A percentile compares a stretch with the other conserved stretches of the same genome.
Conservation (phyloP, 305 asterid species). For the Striga hermonthica region DNA sequence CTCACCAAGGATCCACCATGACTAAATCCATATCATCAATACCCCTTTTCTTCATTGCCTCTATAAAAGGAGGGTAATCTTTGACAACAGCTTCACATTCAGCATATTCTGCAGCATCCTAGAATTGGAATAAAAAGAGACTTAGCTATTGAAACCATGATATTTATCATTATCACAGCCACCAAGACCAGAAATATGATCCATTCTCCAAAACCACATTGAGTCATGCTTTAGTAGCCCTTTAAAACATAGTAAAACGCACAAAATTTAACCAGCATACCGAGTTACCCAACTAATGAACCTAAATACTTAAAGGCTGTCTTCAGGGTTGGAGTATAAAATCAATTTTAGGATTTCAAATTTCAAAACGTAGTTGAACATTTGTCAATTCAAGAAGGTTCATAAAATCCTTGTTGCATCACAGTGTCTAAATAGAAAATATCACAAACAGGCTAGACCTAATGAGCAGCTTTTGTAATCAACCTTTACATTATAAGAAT, state of each 20-base stretch:
- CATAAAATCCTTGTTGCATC: not conserved
- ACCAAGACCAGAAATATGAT: slow-evolving; percentile 11
- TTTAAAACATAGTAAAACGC: not conserved
- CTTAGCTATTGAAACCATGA: slow-evolving; percentile 17
- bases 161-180: slow-evolving; percentile 12
- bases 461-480: not conserved
- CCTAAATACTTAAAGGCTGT: not conserved
- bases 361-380: not conserved
- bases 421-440: slow-evolving; percentile 3
- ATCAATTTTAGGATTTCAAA: not conserved
- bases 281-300: slow-evolving; percentile 4
- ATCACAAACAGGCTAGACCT: not conserved
- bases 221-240: not conserved
- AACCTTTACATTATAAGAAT: not conserved
- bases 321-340: slow-evolving; percentile 7
- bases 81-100: slow-evolving; percentile 95
- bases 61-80: slow-evolving; percentile 82
- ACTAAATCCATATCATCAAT: slow-evolving; percentile 97
- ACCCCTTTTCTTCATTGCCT: slow-evolving; percentile 98
- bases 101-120: slow-evolving; percentile 98
- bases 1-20: slow-evolving; percentile 99
- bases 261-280: not conserved
- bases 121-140: slow-evolving; percentile 27
- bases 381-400: too few species aligned
- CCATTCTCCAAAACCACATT: slow-evolving; percentile 14